Conservation (phyloP, 495 filamentous ascomycete species). For the Neurospora sp. region DNA sequence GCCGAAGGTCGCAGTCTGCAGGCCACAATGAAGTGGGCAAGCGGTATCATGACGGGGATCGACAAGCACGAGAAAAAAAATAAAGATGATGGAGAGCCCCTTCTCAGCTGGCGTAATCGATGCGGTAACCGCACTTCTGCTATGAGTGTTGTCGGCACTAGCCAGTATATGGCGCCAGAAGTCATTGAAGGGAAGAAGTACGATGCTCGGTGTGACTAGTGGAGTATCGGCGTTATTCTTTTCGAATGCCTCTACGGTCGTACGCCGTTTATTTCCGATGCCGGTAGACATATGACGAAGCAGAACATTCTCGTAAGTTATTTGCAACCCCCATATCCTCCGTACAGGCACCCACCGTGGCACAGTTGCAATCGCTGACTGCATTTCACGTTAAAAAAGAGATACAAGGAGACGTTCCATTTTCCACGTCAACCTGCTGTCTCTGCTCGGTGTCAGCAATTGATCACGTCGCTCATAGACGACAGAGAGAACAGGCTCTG, state of each 20-base stretch:
- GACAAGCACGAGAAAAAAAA: slow-evolving; percentile 38
- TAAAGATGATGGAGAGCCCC: slow-evolving; percentile 32
- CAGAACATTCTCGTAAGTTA: slow-evolving; percentile 61
- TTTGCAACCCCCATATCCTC: not conserved
- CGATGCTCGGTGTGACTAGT: slow-evolving; percentile 92
- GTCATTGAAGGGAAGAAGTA: slow-evolving; percentile 75
- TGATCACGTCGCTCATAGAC: slow-evolving; percentile 66
- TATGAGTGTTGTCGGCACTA: slow-evolving; percentile 84
- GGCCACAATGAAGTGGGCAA: slow-evolving; percentile 36
- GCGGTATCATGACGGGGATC: slow-evolving; percentile 35
- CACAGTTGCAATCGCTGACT: not conserved
- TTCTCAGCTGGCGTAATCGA: slow-evolving; percentile 72
- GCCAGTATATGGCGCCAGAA: slow-evolving; percentile 96
- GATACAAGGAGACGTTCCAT: slow-evolving; percentile 37
- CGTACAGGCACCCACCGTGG: slow-evolving; percentile 1
- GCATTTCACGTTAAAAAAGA: slow-evolving; percentile 10
- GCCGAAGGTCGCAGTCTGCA: slow-evolving; percentile 41
- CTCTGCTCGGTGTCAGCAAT: slow-evolving; percentile 53
- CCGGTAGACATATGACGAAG: slow-evolving; percentile 66
- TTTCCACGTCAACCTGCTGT: slow-evolving; percentile 58
- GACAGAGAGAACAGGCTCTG: slow-evolving; percentile 68
- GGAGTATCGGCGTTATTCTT: slow-evolving; percentile 87
- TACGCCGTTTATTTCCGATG: slow-evolving; percentile 79
- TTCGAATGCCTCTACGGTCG: slow-evolving; percentile 90
- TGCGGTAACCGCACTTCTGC: slow-evolving; percentile 64